These are phyloP conservation scores for Penicillium olsonii DNA, from an alignment of 2,329 filamentous ascomycete species.

Conservation along the genomic window DNA sequence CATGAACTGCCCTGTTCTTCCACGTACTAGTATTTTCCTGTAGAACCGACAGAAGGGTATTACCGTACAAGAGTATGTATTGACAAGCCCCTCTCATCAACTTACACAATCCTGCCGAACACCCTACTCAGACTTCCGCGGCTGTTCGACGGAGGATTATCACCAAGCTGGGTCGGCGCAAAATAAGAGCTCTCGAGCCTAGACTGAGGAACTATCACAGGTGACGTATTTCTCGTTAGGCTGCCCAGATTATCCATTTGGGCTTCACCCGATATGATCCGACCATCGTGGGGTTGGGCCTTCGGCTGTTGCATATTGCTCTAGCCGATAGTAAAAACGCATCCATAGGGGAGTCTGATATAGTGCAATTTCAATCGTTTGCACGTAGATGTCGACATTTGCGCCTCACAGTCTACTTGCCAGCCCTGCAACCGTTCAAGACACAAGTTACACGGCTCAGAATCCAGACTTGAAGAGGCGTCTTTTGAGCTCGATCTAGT, in stretches of 20 bases:
- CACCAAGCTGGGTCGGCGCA: constrained; percentile 5
- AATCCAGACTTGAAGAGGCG: constrained; percentile 10
- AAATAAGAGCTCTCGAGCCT: constrained; percentile 11
- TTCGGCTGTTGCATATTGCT: constrained; percentile 2
- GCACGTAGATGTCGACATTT: too few species aligned
- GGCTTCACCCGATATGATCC: constrained; percentile 18
- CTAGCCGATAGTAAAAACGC: constrained; percentile 1
- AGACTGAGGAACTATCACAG: neutral
- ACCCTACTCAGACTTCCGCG: too few species aligned
- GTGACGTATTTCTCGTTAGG: neutral
- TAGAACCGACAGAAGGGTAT: too few species aligned
- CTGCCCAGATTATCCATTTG: neutral
- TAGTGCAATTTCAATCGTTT: too few species aligned
- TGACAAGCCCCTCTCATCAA: too few species aligned
- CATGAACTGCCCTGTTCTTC: neutral
- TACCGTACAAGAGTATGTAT: too few species aligned
- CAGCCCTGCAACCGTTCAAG: constrained; percentile 12
- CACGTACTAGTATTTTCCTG: too few species aligned
- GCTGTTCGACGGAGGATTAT: constrained; percentile 13
- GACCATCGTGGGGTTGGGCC: constrained; percentile 9
- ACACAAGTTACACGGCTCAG: constrained; percentile 23
- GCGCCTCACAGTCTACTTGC: too few species aligned
- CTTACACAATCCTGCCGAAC: too few species aligned
- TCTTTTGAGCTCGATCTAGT: constrained; percentile 13
- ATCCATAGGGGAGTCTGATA: neutral